Evolutionary conservation across 495 filamentous ascomycete genomes (phyloP).

Genomic region (Hyaloscypha variabilis): DNA sequence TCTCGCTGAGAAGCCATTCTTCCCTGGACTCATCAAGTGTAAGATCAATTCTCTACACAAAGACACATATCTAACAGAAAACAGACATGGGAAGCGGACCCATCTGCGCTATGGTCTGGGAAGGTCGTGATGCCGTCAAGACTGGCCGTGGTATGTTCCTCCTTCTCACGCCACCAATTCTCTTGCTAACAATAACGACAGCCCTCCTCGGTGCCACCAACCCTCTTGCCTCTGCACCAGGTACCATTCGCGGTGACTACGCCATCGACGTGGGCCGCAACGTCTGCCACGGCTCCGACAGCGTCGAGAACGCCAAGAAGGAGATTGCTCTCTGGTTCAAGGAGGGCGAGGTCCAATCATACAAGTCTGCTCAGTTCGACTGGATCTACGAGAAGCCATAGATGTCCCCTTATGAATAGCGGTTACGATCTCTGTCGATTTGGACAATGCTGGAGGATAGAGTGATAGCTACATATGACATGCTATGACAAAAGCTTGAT

Average conservation of each 20-base stretch:
- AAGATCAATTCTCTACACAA: constrained; percentile 23
- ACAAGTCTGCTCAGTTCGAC: constrained; percentile 74
- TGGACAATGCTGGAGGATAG: not conserved
- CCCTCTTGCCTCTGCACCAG: constrained; percentile 88
- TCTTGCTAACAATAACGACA: constrained; percentile 36
- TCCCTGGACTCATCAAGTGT: constrained; percentile 89
- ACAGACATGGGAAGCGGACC: constrained; percentile 96
- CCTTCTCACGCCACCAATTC: not conserved
- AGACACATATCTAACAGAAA: constrained; percentile 32
- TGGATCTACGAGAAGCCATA: constrained; percentile 92
- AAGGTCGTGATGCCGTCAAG: constrained; percentile 96
- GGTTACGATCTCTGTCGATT: not conserved
- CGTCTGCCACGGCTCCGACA: constrained; percentile 99
- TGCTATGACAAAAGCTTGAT: constrained; percentile 1
- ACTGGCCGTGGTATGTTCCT: constrained; percentile 78
- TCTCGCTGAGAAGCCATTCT: constrained; percentile 93
- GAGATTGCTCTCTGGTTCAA: constrained; percentile 99
- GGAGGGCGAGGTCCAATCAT: constrained; percentile 76
- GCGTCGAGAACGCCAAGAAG: constrained; percentile 98
- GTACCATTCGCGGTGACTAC: constrained; percentile 84
- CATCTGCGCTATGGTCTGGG: constrained; percentile 98
- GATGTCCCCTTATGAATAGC: not conserved
- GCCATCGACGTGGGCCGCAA: constrained; percentile 87
- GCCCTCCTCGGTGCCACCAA: constrained; percentile 97
- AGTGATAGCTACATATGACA: not conserved